phyloP scores from a whole-genome alignment of 23 red algal genomes.

The Agarophyton chilense region DNA sequence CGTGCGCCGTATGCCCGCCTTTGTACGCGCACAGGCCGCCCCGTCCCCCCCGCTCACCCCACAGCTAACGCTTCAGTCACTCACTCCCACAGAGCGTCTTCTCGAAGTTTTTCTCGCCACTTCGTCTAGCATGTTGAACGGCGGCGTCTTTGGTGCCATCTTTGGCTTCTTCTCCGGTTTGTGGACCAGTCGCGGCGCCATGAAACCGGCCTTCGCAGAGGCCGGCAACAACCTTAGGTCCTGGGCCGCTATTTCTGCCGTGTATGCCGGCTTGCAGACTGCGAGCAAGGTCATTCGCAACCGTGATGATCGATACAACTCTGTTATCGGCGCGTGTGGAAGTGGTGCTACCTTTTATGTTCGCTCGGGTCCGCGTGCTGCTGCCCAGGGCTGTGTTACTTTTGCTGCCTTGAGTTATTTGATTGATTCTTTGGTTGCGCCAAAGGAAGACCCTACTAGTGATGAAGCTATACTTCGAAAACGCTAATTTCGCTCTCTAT shows the following conservation, averaged over 20 bases:
- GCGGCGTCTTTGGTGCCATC: conserved; percentile 78
- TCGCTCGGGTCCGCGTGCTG: conserved; percentile 59
- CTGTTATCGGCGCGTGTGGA: conserved; percentile 87
- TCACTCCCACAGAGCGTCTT: conserved; percentile 44
- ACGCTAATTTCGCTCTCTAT: conserved; percentile 32
- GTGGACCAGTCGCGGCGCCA: conserved; percentile 51
- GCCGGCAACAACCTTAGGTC: conserved; percentile 61
- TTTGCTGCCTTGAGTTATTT: conserved; percentile 88
- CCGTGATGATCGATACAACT: conserved; percentile 78
- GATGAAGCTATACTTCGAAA: conserved; percentile 73
- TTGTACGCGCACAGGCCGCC: neutral
- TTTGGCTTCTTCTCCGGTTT: conserved; percentile 87
- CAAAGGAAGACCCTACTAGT: conserved; percentile 42
- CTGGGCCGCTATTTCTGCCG: conserved; percentile 82
- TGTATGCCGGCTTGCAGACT: conserved; percentile 87
- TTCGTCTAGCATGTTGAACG: conserved; percentile 69
- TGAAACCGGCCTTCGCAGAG: conserved; percentile 62
- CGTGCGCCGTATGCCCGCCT: neutral
- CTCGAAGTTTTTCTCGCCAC: conserved; percentile 57
- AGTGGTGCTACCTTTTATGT: conserved; percentile 81
- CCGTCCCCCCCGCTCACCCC: conserved; percentile 20
- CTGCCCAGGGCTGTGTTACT: conserved; percentile 85
- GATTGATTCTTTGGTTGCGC: conserved; percentile 53
- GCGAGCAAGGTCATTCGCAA: conserved; percentile 72
- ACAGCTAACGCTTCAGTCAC: conserved; percentile 26